Evolutionary conservation across 2,329 filamentous ascomycete species (phyloP).

Genomic region (Pochonia chlamydosporia): DNA sequence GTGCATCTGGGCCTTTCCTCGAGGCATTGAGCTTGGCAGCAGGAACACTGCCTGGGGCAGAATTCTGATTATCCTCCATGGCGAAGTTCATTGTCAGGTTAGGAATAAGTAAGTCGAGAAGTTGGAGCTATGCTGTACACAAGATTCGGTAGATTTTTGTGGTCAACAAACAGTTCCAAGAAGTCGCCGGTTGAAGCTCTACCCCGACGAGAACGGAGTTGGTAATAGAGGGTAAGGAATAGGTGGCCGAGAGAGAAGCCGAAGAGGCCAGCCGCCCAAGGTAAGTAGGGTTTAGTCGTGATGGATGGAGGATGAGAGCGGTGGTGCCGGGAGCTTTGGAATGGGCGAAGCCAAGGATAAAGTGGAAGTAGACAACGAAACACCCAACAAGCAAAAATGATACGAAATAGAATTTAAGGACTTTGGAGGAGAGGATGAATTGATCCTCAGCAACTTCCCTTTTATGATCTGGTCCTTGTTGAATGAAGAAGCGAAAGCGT

Average conservation of each 20-base stretch:
- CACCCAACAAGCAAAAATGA: neutral
- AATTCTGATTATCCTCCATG: conserved; percentile 58
- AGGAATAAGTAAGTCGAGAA: neutral
- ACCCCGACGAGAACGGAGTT: neutral
- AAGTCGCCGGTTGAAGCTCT: too few relatives aligned
- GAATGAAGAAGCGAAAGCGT: neutral
- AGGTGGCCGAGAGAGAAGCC: neutral
- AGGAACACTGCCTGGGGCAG: conserved; percentile 56
- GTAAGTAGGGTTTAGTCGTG: neutral
- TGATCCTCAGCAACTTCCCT: too few relatives aligned
- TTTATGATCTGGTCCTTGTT: neutral
- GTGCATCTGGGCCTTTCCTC: conserved; percentile 57
- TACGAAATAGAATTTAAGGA: too few relatives aligned
- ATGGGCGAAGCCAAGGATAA: neutral
- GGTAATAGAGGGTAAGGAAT: neutral
- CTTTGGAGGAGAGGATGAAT: too few relatives aligned
- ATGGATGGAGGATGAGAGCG: neutral
- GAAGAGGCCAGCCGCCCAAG: neutral
- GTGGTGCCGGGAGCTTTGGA: neutral
- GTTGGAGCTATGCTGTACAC: neutral
- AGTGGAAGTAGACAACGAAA: neutral
- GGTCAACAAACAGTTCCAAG: neutral
- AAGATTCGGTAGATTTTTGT: neutral
- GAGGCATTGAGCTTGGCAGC: conserved; percentile 55
- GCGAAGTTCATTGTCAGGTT: conserved; percentile 33